Evolutionary conservation across 441 rosid species (phyloP).

Genomic region (Bruguiera hainesii): DNA sequence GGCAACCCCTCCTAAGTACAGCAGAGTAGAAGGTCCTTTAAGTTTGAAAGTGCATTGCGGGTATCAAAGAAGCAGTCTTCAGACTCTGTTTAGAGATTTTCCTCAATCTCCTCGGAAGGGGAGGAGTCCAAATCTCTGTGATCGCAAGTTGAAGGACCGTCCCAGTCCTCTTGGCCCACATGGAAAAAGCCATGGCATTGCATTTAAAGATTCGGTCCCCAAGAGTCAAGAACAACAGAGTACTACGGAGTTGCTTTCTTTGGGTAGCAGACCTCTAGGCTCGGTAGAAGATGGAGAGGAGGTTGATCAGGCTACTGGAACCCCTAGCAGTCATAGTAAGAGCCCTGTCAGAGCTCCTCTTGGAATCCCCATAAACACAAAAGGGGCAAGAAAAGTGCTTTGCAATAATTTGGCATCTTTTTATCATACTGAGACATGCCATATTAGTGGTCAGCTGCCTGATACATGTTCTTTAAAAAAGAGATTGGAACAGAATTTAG

Average conservation of each 20-base stretch:
- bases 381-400: conserved; percentile 29
- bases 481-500: conserved; percentile 51
- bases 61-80: conserved; percentile 30
- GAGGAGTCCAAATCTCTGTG: conserved; percentile 39
- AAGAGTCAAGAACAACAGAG: conserved; percentile 43
- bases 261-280: conserved; percentile 57
- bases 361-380: conserved; percentile 42
- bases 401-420: conserved; percentile 12
- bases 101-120: conserved; percentile 59
- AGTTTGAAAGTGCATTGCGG: conserved; percentile 34
- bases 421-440: conserved; percentile 36
- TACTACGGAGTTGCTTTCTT: conserved; percentile 54
- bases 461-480: conserved; percentile 49
- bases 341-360: conserved; percentile 67
- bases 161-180: conserved; percentile 39
- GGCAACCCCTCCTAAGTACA: conserved; percentile 34
- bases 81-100: conserved; percentile 35
- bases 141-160: conserved; percentile 51
- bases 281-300: conserved; percentile 85
- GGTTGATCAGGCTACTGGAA: conserved; percentile 65
- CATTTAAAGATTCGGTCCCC: conserved; percentile 39
- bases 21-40: conserved; percentile 25
- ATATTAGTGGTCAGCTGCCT: conserved; percentile 45
- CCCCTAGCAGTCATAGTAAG: conserved; percentile 55
- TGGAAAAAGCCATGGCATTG: conserved; percentile 36